phyloP scores from a whole-genome alignment of 371 early-diverging fungal species.

The Mortierella sp. region DNA sequence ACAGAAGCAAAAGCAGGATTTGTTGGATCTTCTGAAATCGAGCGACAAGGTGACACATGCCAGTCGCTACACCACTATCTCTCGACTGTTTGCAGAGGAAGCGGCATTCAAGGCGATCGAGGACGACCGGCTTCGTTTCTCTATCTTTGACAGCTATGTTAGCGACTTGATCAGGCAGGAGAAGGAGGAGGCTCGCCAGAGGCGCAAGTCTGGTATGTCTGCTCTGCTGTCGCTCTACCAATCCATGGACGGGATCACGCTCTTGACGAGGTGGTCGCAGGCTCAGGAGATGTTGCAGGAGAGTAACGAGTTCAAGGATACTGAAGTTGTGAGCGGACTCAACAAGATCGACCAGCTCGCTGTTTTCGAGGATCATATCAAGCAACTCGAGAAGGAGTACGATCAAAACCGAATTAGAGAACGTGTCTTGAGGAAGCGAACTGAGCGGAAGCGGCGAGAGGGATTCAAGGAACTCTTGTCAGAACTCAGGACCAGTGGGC shows the following conservation, averaged over 20 bases:
- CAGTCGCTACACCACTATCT: slow-evolving; percentile 51
- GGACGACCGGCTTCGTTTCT: slow-evolving; percentile 47
- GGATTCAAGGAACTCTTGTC: slow-evolving; percentile 74
- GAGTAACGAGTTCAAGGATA: slow-evolving; percentile 65
- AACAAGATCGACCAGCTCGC: slow-evolving; percentile 85
- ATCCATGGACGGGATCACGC: slow-evolving; percentile 74
- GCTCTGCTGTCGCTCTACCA: slow-evolving; percentile 69
- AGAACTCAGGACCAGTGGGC: slow-evolving; percentile 65
- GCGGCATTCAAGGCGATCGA: slow-evolving; percentile 52
- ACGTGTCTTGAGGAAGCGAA: slow-evolving; percentile 62
- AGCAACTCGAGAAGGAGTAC: slow-evolving; percentile 74
- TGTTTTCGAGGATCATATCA: slow-evolving; percentile 85
- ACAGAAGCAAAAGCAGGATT: slow-evolving; percentile 59
- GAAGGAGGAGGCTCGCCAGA: slow-evolving; percentile 73
- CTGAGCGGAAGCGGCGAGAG: slow-evolving; percentile 81
- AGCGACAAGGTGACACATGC: slow-evolving; percentile 50
- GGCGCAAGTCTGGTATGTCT: slow-evolving; percentile 76
- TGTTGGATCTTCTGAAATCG: slow-evolving; percentile 59
- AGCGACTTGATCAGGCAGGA: slow-evolving; percentile 59
- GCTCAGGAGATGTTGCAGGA: slow-evolving; percentile 67
- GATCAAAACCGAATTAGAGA: slow-evolving; percentile 59
- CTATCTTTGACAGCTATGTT: slow-evolving; percentile 46
- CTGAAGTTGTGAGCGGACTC: slow-evolving; percentile 76
- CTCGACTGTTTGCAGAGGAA: slow-evolving; percentile 53
- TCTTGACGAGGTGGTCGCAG: slow-evolving; percentile 78